Conservation (phyloP, 108 stramenopile species). For the Cyclostephanos tholiformis region DNA sequence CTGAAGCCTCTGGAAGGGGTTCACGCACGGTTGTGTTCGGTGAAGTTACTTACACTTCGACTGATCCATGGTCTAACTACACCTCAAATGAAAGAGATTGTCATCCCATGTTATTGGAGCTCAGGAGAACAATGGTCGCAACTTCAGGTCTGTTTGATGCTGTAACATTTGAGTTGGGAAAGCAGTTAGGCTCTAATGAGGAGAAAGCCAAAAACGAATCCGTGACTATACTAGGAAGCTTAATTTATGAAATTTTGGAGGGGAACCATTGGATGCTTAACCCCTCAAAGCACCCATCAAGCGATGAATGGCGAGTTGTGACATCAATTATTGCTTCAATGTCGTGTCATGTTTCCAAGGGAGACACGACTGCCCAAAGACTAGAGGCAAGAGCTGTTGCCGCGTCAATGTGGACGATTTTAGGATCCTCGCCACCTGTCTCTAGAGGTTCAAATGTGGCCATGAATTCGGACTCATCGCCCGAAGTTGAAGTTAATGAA, state of each 20-base stretch:
- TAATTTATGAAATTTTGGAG: constrained; percentile 71
- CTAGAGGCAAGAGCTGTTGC: constrained; percentile 84
- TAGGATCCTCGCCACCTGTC: constrained; percentile 49
- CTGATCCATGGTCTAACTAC: constrained; percentile 81
- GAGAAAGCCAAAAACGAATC: constrained; percentile 32
- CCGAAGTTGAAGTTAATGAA: constrained; percentile 58
- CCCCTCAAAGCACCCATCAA: constrained; percentile 21
- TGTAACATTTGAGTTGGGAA: constrained; percentile 43
- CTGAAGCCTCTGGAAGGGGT: constrained; percentile 75
- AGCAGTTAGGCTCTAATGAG: constrained; percentile 49
- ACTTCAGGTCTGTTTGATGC: constrained; percentile 75
- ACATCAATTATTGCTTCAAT: constrained; percentile 72
- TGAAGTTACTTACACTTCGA: constrained; percentile 55
- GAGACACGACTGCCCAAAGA: constrained; percentile 70
- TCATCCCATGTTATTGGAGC: constrained; percentile 74
- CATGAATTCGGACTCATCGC: constrained; percentile 54
- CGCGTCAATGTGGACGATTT: constrained; percentile 83
- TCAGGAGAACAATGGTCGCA: constrained; percentile 71
- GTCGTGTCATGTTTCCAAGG: constrained; percentile 82
- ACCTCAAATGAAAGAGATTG: constrained; percentile 53
- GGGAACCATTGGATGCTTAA: constrained; percentile 65
- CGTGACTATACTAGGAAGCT: constrained; percentile 53
- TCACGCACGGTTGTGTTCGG: constrained; percentile 79
- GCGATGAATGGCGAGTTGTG: constrained; percentile 72
- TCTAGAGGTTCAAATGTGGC: constrained; percentile 9